Base-by-base conservation (phyloP, 148 eudicot species). In the Vaccinium darrowii region DNA sequence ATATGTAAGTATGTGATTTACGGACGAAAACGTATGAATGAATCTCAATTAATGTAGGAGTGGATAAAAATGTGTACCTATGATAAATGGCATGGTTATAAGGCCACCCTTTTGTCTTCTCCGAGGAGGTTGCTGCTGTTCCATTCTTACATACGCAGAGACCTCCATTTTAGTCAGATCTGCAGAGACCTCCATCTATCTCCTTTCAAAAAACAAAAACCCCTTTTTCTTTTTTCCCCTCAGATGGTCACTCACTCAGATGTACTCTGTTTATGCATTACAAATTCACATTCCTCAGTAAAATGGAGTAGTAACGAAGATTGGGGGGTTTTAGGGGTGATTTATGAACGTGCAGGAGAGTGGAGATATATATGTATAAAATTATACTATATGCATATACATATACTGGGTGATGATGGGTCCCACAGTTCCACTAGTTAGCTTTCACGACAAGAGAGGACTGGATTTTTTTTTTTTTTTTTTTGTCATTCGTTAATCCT, bases 51-150 rank as follows among this genome's bases (percentile, higher is more conserved):
- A 13, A 23, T 16, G 76, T 11, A 9, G 76, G 49, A 72, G 39
- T 33, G 78, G 23, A 72, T 33, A 18, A 15, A 74, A 43, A 7
- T 54, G 54, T n/a, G 33, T 92, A 94, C 98, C 98, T 84, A 95
- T 94, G 88, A 95, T 95, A 88, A 95, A 95, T 23, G 98, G 98
- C 98, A 95, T 92, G 36, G 98, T 95, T 27, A 91, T 91, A 23
- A 95, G 91, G 3, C 98, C 97, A 67, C 98, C 95, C 90, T 88
- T 94, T 76, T 77, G 69, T 74, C 85, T 93, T 60, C 71, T 89
- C 39, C 85, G 76, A 21, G 30, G 67, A 12, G 67, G 69, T 39
- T 88, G 88, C 0, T 85, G 54, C 8, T 82, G 82, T 16, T 65
- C 82, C 43, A 53, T 85, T 65, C 87, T 86, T 21, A 58, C 47